These are phyloP conservation scores for Linum trigynum DNA, from an alignment of 345 rosid genomes.

Conservation along the genomic window DNA sequence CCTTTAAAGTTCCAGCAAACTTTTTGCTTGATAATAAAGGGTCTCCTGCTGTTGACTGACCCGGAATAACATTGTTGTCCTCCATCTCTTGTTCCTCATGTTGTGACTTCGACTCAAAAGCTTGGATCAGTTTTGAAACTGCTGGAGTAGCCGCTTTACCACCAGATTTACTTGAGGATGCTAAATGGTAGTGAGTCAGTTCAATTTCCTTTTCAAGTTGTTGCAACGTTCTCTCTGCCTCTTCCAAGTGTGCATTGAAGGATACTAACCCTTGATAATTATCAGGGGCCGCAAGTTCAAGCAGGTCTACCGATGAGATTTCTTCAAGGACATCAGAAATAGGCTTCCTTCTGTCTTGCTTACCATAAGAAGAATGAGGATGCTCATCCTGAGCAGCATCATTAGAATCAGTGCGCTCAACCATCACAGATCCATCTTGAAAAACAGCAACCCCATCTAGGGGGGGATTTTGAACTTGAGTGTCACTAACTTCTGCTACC, in stretches of 20 bases:
- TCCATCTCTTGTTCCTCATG: constrained; percentile 44
- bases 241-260: constrained; percentile 41
- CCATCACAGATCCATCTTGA: constrained; percentile 19
- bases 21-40: constrained; percentile 34
- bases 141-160: constrained; percentile 37
- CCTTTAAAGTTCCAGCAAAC: constrained; percentile 41
- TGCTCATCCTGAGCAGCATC: constrained; percentile 21
- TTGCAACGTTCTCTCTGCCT: constrained; percentile 41
- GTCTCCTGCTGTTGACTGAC: constrained; percentile 29
- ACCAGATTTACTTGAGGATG: constrained; percentile 24
- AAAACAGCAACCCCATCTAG: constrained; percentile 21
- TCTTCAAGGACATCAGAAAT: constrained; percentile 10
- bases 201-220: constrained; percentile 52
- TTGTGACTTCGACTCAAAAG: constrained; percentile 66
- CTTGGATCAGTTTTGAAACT: constrained; percentile 67
- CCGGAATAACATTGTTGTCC: constrained; percentile 24
- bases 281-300: constrained; percentile 26
- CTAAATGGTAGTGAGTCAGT: constrained; percentile 30
- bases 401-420: constrained; percentile 13
- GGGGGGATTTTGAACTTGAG: constrained; percentile 18
- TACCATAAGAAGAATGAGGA: constrained; percentile 14
- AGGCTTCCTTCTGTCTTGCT: constrained; percentile 21
- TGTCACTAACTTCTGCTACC: constrained; percentile 27
- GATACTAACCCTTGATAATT: constrained; percentile 32
- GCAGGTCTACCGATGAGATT: constrained; percentile 11